Conservation (phyloP, 2,329 filamentous ascomycete species). For the Epicoccum sorghinum region DNA sequence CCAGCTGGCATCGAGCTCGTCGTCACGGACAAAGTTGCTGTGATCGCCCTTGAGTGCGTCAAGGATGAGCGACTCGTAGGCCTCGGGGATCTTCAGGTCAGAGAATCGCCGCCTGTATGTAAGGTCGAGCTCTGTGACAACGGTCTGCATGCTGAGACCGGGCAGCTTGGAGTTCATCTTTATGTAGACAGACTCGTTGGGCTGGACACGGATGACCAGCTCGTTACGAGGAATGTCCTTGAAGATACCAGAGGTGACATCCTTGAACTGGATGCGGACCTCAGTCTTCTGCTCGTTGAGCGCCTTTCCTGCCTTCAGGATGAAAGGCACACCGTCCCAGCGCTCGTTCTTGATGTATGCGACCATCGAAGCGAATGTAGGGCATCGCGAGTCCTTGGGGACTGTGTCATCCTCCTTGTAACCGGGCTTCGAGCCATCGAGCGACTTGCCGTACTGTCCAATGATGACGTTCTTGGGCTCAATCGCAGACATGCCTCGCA, state of each 20-base stretch:
- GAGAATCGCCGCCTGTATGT: conserved; percentile 99
- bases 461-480: conserved; percentile 99
- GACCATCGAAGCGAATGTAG: conserved; percentile 96
- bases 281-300: conserved; percentile 99
- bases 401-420: conserved; percentile 99
- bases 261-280: conserved; percentile 98
- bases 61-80: conserved; percentile 96
- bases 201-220: conserved; percentile 98
- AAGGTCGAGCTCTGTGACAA: conserved; percentile 96
- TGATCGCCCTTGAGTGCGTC: conserved; percentile 98
- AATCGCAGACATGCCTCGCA: conserved; percentile 90
- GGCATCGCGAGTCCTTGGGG: conserved; percentile 94
- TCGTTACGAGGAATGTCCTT: conserved; percentile 99
- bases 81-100: conserved; percentile 98
- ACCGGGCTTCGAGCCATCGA: conserved; percentile 93
- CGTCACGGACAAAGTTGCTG: conserved; percentile 79
- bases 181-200: conserved; percentile 99
- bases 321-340: conserved; percentile 99
- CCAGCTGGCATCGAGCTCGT: conserved; percentile 95
- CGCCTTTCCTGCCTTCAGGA: conserved; percentile 98
- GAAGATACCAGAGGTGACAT: conserved; percentile 98
- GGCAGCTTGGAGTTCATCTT: conserved; percentile 99
- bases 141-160: conserved; percentile 98
- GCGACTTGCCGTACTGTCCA: conserved; percentile 94
- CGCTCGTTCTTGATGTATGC: conserved; percentile 99